Conservation (phyloP, 177 flowering plant genomes). For the Vitis hybrid region DNA sequence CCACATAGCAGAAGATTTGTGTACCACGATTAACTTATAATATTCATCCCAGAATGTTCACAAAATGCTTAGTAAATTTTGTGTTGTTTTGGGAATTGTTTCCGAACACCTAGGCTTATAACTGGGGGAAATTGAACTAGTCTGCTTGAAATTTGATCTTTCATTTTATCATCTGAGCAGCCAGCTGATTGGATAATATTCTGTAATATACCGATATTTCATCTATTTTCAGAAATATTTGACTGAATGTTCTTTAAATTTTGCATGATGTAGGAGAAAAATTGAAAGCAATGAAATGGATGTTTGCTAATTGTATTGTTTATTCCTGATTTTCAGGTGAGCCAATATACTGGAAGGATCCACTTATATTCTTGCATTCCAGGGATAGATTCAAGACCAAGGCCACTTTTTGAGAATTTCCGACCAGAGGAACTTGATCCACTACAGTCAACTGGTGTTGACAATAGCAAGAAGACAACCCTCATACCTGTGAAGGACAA, state of each 20-base stretch:
- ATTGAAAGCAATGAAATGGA: not conserved
- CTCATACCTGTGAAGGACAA: conserved; percentile 31
- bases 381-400: conserved; percentile 70
- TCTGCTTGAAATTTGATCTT: too few relatives aligned
- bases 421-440: conserved; percentile 72
- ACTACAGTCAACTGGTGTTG: conserved; percentile 15
- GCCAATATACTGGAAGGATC: conserved; percentile 81
- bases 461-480: conserved; percentile 22
- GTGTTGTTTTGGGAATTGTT: too few relatives aligned
- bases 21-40: too few relatives aligned
- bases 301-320: not conserved
- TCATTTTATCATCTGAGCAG: too few relatives aligned
- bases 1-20: too few relatives aligned
- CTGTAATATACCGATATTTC: too few relatives aligned
- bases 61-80: too few relatives aligned
- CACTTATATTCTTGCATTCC: conserved; percentile 75
- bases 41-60: too few relatives aligned
- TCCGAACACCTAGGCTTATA: too few relatives aligned
- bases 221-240: not conserved
- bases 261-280: not conserved
- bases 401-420: conserved; percentile 69
- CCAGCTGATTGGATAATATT: too few relatives aligned
- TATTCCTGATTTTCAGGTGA: conserved; percentile 53
- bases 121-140: too few relatives aligned
- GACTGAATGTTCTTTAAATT: too few relatives aligned